Base-by-base conservation (phyloP, 164 flowering plant species). In the Nymphaea thermarum region DNA sequence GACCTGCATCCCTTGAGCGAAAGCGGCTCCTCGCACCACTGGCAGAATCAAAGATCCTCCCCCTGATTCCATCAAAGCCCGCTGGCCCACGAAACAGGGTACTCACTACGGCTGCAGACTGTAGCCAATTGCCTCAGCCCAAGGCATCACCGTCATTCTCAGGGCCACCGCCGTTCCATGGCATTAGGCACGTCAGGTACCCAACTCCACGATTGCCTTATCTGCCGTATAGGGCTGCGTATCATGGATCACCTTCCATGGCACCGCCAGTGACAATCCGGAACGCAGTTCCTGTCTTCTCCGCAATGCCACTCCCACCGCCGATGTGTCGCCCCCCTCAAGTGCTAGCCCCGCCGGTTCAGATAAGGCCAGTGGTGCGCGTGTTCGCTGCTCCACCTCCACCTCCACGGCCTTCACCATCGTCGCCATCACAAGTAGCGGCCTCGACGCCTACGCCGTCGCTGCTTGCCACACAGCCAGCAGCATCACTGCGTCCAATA, bases 261-360 rank as follows among this genome's bases (percentile, higher is more conserved):
- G 97, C 98, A 57, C 97, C 85, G 2, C 88, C 98, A 66, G 97
- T 94, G 69, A 87, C 93, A 3, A 79, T 89, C 63, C 86, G 98
- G 76, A 90, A 81, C 16, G 82, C 87, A 42, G 79, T 87, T 42
- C 98, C 98, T 47, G 88, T 83, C 61, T 90, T 79, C 78, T 84
- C 97, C 42, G 87, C 98, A 43, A 93, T 93, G 5, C 91, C 84
- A 8, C 74, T 70, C 18, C 87, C 83, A 8, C 79, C 78, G 55
- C 81, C 85, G 17, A 18, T 73, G 17, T 63, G 65, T 7, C 66
- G 62, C 42, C 67, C 79, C 41, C 72, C 82, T 51, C 86, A 64
- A 44, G 70, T 79, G 60, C 42, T 73, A 65, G 76, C 83, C 6
- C 82, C 82, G 8, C 73, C 83, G 12, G 83, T 82, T 17, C 72